Evolutionary conservation across 2,329 filamentous ascomycete genomes (phyloP).

Genomic region (Cadophora sp.): DNA sequence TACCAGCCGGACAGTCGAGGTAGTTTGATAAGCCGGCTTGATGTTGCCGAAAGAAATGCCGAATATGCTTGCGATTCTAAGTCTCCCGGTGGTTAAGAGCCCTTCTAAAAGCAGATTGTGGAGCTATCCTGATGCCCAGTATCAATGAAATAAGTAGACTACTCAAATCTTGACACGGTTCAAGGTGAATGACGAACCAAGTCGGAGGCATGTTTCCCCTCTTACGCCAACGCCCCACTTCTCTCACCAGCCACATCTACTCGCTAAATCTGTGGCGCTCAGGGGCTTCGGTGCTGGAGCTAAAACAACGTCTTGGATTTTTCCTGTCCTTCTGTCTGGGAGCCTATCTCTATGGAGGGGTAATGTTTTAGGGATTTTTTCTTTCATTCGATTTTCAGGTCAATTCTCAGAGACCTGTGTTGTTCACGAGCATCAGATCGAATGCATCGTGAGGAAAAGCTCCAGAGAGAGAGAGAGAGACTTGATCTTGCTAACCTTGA

Average conservation of each 20-base stretch:
- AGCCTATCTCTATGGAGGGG: background rate
- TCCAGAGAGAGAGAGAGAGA: no score
- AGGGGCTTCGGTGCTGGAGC: background rate
- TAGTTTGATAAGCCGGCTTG: background rate
- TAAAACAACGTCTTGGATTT: background rate
- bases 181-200: background rate
- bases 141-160: background rate
- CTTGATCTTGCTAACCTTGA: no score
- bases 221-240: background rate
- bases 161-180: background rate
- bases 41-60: background rate
- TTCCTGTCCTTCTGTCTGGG: background rate
- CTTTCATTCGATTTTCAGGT: no score
- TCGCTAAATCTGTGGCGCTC: background rate
- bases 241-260: background rate
- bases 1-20: background rate
- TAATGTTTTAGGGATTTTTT: background rate
- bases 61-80: background rate
- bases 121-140: background rate
- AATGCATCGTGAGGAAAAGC: no score
- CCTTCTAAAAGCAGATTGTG: no score
- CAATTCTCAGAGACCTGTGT: no score
- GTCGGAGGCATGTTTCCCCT: conserved; percentile 1
- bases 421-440: no score
- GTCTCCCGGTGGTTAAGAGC: background rate